A percentile compares a stretch with the other conserved stretches of the same genome.
These are phyloP conservation scores for Saturnispora kantuleensis DNA, from an alignment of 805 yeast species.

Conservation along the genomic window DNA sequence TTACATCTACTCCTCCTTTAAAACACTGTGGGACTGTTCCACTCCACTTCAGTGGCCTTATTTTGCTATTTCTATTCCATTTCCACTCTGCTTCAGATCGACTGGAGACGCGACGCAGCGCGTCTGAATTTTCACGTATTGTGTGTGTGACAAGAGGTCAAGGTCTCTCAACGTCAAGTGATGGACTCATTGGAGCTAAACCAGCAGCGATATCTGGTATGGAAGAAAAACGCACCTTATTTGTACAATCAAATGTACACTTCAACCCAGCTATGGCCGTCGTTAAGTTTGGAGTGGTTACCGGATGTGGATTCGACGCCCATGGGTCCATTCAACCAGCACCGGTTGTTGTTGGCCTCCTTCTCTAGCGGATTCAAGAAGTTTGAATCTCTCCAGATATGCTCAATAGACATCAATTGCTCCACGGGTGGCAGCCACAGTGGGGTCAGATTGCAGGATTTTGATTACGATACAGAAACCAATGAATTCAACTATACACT, in stretches of 20 bases:
- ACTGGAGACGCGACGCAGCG: too few species aligned
- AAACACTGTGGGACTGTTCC: too few species aligned
- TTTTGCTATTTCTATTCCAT: too few species aligned
- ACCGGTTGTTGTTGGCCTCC: conserved; percentile 50
- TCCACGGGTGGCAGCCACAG: not conserved
- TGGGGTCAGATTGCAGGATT: conserved; percentile 8
- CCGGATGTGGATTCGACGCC: conserved; percentile 38
- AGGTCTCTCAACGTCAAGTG: not conserved
- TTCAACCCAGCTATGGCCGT: conserved; percentile 53
- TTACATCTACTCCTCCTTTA: too few species aligned
- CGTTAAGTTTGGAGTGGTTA: conserved; percentile 49
- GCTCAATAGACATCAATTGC: conserved; percentile 1
- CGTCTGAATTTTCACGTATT: too few species aligned
- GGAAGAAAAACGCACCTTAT: conserved; percentile 54
- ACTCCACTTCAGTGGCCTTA: too few species aligned
- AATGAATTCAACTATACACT: conserved; percentile 23
- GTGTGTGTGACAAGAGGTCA: too few species aligned
- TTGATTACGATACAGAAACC: conserved; percentile 28
- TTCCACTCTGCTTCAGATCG: too few species aligned
- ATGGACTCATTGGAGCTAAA: not conserved
- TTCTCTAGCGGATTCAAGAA: conserved; percentile 45
- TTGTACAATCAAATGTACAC: conserved; percentile 46
- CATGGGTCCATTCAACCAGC: conserved; percentile 21
- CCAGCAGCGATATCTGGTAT: conserved; percentile 31
- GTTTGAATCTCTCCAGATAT: conserved; percentile 19